Evolutionary conservation across 768 basidiomycete species (phyloP), one percentile per base, ranked within the genome.

Genomic region (Suillus lakei): DNA sequence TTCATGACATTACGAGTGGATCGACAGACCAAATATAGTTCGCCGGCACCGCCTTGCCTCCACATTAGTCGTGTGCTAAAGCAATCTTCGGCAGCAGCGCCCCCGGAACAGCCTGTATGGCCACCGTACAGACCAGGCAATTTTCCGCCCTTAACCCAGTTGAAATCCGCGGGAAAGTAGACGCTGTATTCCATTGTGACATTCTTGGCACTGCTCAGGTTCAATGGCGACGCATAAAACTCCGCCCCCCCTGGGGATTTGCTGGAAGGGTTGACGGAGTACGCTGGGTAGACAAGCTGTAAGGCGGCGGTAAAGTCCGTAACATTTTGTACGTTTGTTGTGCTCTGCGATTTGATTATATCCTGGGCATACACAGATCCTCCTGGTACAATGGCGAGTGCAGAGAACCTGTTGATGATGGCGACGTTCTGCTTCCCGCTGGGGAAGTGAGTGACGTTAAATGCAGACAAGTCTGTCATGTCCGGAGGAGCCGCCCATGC

Each of bases 51-150:
- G 0, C 77, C 77, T 15, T 74, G 71, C 44, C 91, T 81, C 90
- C 91, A 96, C 95, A 96, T 96, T 68, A 96, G 64, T 32, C 95
- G 78, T 7, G 93, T 95, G 72, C 91, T 93, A 72, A 93, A 96
- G 70, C 95, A 96, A 51, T 84, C 81, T 41, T 80, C 67, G 8
- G 92, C 94, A n/a, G 83, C 82, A 68, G 87, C 80, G 1, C 92
- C 92, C 6, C 92, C 92, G 23, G 91, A 92, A 73, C 92, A 93
- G 8, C 77, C 83, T 4, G 72, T 79, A 67, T 84, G 87, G 0
- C 91, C 91, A 0, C 90, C 91, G 70, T 88, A 93, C 5, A 95
- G 67, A 0, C 95, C 95, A 0, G 95, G 93, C 6, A 96, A 74
- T 77, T 98, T 96, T 8, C 95, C 95, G 5, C 86, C 95, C 61